Conservation (phyloP, 768 basidiomycete species). For the Boletus coccyginus region DNA sequence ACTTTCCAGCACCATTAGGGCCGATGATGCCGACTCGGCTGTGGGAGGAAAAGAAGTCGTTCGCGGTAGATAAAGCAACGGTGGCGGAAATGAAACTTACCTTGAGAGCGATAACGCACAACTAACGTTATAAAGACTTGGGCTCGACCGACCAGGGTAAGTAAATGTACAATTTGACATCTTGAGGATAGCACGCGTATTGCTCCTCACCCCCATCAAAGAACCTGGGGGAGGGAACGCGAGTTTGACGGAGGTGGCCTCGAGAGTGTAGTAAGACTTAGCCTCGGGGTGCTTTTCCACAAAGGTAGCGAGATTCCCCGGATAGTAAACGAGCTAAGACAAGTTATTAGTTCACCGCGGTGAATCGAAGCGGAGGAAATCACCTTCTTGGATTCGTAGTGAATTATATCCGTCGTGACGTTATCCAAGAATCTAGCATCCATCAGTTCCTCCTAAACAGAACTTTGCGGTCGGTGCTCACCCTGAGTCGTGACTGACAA, state of each 20-base stretch:
- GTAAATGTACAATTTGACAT: constrained; percentile 89
- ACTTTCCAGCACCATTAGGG: constrained; percentile 95
- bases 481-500: constrained; percentile 97
- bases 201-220: constrained; percentile 95
- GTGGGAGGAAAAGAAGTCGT: constrained; percentile 23
- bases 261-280: constrained; percentile 94
- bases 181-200: constrained; percentile 94
- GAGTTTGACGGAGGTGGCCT: constrained; percentile 92
- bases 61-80: constrained; percentile 11
- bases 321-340: constrained; percentile 83
- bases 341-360: constrained; percentile 15
- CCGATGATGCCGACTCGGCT: constrained; percentile 92
- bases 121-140: constrained; percentile 83
- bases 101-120: constrained; percentile 93
- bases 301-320: constrained; percentile 87
- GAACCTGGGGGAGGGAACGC: constrained; percentile 94
- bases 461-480: constrained; percentile 35
- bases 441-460: constrained; percentile 6
- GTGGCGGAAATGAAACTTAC: constrained; percentile 40
- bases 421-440: constrained; percentile 83
- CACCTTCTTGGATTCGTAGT: constrained; percentile 93
- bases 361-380: constrained; percentile 13
- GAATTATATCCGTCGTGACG: constrained; percentile 95
- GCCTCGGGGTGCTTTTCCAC: constrained; percentile 90
- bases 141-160: constrained; percentile 79